Percentiles rank a stretch among this genome's conserved stretches.
These are phyloP conservation scores for Holtermanniella nyarrowii DNA, from an alignment of 768 basidiomycete species.

Conservation along the genomic window DNA sequence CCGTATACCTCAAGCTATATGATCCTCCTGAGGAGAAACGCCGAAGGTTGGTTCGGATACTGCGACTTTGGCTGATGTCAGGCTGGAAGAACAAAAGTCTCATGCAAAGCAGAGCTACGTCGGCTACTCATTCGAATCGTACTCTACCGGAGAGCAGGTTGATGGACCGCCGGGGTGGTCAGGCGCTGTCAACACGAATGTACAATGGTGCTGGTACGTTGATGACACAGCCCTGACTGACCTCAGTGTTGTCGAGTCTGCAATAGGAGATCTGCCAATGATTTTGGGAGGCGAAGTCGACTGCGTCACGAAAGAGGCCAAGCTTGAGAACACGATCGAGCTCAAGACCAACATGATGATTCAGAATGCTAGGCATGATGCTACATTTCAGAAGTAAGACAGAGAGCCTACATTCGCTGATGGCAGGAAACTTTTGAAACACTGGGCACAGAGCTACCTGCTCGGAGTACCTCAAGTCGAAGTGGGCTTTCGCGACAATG, in stretches of 20 bases:
- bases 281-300: conserved; percentile 41
- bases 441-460: conserved; percentile 43
- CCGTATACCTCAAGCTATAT: conserved; percentile 38
- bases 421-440: conserved; percentile 38
- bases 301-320: conserved; percentile 30
- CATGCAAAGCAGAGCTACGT: conserved; percentile 30
- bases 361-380: conserved; percentile 26
- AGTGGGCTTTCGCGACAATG: conserved; percentile 37
- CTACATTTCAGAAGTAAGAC: conserved; percentile 34
- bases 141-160: conserved; percentile 22
- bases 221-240: not conserved
- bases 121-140: conserved; percentile 40
- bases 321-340: conserved; percentile 28
- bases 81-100: conserved; percentile 21
- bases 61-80: not conserved
- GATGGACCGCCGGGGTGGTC: conserved; percentile 28
- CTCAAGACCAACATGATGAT: conserved; percentile 41
- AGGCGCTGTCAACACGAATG: conserved; percentile 40
- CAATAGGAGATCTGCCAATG: conserved; percentile 34
- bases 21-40: conserved; percentile 27
- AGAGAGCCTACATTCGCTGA: not conserved
- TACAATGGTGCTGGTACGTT: conserved; percentile 38
- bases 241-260: conserved; percentile 32
- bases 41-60: too few relatives aligned
- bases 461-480: conserved; percentile 38